phyloP scores from a whole-genome alignment of 768 basidiomycete species.

The Pulveroboletus sp. region DNA sequence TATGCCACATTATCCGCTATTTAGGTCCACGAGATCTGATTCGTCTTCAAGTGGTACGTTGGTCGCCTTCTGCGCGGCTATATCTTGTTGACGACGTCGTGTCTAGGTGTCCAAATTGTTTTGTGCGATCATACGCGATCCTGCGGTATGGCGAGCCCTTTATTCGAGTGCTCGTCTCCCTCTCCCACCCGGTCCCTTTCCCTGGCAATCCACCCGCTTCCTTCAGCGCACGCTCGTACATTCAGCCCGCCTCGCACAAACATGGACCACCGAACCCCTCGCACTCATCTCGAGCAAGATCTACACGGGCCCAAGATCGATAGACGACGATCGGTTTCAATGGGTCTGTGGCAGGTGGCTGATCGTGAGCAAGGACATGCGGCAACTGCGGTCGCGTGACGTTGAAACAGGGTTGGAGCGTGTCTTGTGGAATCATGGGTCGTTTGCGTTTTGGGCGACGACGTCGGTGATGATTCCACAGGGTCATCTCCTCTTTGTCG shows the following conservation, averaged over 20 bases:
- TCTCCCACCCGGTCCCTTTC: conserved; percentile 19
- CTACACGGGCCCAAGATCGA: conserved; percentile 6
- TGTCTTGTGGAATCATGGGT: conserved; percentile 14
- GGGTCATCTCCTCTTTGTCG: conserved; percentile 17
- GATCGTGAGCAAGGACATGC: conserved; percentile 15
- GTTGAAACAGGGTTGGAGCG: conserved; percentile 13
- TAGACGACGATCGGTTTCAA: conserved; percentile 5
- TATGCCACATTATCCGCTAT: conserved; percentile 8
- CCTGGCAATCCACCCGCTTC: conserved; percentile 18
- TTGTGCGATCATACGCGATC: conserved; percentile 7
- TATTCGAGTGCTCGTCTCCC: conserved; percentile 10
- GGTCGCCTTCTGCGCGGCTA: not conserved
- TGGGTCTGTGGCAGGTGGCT: conserved; percentile 22
- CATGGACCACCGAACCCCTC: conserved; percentile 15
- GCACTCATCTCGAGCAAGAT: conserved; percentile 2
- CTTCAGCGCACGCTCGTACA: conserved; percentile 17
- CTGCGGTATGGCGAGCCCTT: conserved; percentile 11
- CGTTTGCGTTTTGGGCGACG: conserved; percentile 8
- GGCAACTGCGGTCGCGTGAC: conserved; percentile 8
- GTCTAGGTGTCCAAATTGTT: conserved; percentile 17
- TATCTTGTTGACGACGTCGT: not conserved
- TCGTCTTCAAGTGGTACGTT: conserved; percentile 13
- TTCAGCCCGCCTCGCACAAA: conserved; percentile 12
- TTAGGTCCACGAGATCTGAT: conserved; percentile 13
- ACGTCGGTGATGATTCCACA: conserved; percentile 4